Percentiles rank a stretch among this genome's conserved stretches.
These are phyloP conservation scores for Aspergillus quadricinctus DNA, from an alignment of 2,329 filamentous ascomycete genomes.

Conservation along the genomic window DNA sequence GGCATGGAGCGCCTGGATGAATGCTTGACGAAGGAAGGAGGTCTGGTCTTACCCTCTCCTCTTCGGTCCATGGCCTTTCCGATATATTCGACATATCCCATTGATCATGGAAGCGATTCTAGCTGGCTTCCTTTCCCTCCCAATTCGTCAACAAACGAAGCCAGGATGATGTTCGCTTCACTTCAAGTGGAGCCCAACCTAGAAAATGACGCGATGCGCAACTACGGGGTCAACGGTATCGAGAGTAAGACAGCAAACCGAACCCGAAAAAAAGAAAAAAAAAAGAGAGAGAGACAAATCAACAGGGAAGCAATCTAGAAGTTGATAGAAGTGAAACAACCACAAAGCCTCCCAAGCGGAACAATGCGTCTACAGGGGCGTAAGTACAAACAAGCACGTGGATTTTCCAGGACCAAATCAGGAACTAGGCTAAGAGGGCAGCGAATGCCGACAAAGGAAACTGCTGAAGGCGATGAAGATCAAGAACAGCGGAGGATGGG, in stretches of 20 bases:
- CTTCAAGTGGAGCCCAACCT: constrained; percentile 10
- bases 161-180: constrained; percentile 4
- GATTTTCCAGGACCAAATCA: constrained; percentile 14
- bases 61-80: constrained; percentile 42
- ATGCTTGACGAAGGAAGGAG: neutral
- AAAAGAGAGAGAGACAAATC: constrained; percentile 6
- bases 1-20: neutral
- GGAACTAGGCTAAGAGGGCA: constrained; percentile 12
- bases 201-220: constrained; percentile 15
- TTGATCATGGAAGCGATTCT: constrained; percentile 30
- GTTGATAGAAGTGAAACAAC: constrained; percentile 18
- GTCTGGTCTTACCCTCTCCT: constrained; percentile 39
- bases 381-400: constrained; percentile 22
- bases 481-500: constrained; percentile 12
- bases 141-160: constrained; percentile 5
- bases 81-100: constrained; percentile 43
- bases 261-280: constrained; percentile 5
- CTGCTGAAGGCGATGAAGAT: constrained; percentile 2
- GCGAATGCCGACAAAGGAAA: constrained; percentile 10
- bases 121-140: constrained; percentile 8
- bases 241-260: constrained; percentile 2
- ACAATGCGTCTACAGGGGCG: constrained; percentile 24
- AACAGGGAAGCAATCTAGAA: constrained; percentile 10
- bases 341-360: constrained; percentile 29
- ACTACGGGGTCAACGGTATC: constrained; percentile 6